Evolutionary conservation across 2,329 filamentous ascomycete genomes (phyloP).

Genomic region (Apiospora aurea): DNA sequence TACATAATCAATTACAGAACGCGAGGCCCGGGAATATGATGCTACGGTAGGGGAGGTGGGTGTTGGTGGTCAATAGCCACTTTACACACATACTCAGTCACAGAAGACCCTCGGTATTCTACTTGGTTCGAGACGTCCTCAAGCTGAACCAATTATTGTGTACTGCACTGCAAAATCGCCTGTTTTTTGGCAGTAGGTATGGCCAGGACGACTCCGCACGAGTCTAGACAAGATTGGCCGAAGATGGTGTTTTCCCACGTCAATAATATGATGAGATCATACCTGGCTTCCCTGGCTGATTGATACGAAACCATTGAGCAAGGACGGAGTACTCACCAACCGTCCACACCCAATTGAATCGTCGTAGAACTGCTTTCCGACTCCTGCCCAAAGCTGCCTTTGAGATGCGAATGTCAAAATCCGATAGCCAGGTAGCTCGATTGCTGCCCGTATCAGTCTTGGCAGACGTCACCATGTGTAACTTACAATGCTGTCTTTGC

Average conservation of each 20-base stretch:
- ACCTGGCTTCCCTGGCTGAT: not conserved
- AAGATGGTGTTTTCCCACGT: not conserved
- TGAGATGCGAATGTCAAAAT: constrained; percentile 16
- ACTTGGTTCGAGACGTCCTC: no score
- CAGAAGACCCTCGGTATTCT: no score
- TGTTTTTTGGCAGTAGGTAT: not conserved
- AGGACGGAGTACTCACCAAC: not conserved
- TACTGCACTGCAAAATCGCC: not conserved
- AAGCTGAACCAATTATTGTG: not conserved
- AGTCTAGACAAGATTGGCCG: not conserved
- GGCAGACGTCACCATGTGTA: constrained; percentile 8
- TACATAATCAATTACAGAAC: no score
- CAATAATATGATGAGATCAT: constrained; percentile 17
- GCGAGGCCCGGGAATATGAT: not conserved
- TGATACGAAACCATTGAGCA: not conserved
- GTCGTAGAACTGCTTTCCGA: not conserved
- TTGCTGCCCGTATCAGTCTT: not conserved
- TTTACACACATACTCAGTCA: not conserved
- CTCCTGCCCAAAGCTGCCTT: not conserved
- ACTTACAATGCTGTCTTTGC: not conserved
- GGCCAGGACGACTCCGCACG: not conserved
- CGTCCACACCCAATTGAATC: not conserved
- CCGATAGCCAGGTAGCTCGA: not conserved
- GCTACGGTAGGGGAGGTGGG: not conserved
- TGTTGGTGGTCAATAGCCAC: not conserved